Evolutionary conservation across 768 basidiomycete genomes (phyloP), one percentile per base, ranked within the genome.

Genomic region (Coprinopsis cinerea): DNA sequence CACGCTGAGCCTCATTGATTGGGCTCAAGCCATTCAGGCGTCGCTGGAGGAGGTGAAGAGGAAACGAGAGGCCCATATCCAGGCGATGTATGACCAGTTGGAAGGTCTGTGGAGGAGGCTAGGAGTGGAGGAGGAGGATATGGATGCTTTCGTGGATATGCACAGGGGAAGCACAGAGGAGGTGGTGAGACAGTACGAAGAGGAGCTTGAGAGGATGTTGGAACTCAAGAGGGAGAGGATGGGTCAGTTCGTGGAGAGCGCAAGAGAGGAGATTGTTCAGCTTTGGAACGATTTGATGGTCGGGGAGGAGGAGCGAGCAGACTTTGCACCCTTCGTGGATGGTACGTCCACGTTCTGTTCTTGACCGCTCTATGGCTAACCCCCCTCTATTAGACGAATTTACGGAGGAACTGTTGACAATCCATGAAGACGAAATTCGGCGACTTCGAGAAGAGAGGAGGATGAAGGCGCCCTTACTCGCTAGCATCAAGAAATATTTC

Each of bases 91-190:
- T 60, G 92, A 98, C 64, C 83, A 92, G 55, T 76, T 99, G 1
- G 94, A 95, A 62, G 82, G 82, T 0, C 76, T 98, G 2, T 99
- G 95, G 95, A 77, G 76, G 51, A 70, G 93, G 49, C 74, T 98
- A 51, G 93, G 91, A 13, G 82, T 95, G 3, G 64, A 76, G 0
- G 88, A 93, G 42, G 67, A 65, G 0, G 85, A 85, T 39, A 92
- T 93, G 80, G 92, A 98, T 58, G 80, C 76, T n/a, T 99, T 99
- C 60, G 87, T 97, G 0, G 92, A 97, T 52, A 74, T 73, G 14
- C 76, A 95, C 62, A 74, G 88, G 24, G 95, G 95, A 2, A 86
- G 83, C 57, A 90, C 88, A 1, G 82, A 85, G 26, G 81, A 78
- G 17, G 82, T 81, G 1, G 77, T 97, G 22, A 73, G 69, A 55